Conservation (phyloP, 192 early-diverging fungal genomes). For the Glomus cerebriforme region DNA sequence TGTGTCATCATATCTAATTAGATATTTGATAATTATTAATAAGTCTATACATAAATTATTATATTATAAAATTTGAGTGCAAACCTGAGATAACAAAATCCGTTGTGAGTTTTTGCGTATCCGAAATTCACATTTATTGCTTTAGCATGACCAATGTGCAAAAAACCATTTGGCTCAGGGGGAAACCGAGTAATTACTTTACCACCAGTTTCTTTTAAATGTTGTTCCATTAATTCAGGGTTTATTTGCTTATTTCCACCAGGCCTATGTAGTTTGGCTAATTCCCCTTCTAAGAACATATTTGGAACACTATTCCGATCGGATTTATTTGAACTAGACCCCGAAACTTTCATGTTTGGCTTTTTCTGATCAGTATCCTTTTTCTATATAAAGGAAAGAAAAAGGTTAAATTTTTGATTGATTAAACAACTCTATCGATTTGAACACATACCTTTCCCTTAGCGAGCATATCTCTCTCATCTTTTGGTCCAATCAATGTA, state of each 20-base stretch:
- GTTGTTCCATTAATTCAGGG: conserved; percentile 83
- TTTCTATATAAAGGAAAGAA: conserved; percentile 34
- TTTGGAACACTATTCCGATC: conserved; percentile 50
- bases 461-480: conserved; percentile 81
- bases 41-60: not conserved
- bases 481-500: conserved; percentile 94
- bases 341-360: not conserved
- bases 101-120: conserved; percentile 87
- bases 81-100: conserved; percentile 86
- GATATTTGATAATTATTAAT: not conserved
- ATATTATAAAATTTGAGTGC: conserved; percentile 37
- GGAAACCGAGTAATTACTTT: conserved; percentile 98
- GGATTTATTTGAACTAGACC: not conserved
- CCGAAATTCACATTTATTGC: conserved; percentile 99
- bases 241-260: conserved; percentile 98
- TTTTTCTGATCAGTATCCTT: conserved; percentile 28
- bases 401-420: conserved; percentile 25
- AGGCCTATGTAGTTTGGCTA: conserved; percentile 88
- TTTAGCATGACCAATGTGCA: conserved; percentile 99
- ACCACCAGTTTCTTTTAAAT: conserved; percentile 87
- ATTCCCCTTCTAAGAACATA: conserved; percentile 92
- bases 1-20: conserved; percentile 58
- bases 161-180: conserved; percentile 98
- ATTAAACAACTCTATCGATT: not conserved
- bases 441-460: conserved; percentile 45